These are phyloP conservation scores for Cordyceps farinosa DNA, from an alignment of 2,329 filamentous ascomycete genomes.

Conservation along the genomic window DNA sequence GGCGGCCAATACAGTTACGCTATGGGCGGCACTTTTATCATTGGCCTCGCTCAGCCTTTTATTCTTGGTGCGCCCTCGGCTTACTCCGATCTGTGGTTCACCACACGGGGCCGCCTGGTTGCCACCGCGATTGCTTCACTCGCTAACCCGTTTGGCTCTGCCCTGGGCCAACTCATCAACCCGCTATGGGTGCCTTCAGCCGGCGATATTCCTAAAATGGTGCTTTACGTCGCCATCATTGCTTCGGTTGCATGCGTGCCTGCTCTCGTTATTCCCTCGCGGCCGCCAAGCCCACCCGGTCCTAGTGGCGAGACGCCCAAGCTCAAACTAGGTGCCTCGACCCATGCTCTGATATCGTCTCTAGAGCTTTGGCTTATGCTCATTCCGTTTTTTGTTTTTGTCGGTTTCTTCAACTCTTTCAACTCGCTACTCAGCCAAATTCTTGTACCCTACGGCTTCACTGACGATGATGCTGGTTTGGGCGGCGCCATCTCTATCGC, in stretches of 20 bases:
- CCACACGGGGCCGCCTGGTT: conserved; percentile 73
- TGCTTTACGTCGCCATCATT: conserved; percentile 81
- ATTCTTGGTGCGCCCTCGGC: conserved; percentile 83
- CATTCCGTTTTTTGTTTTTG: conserved; percentile 77
- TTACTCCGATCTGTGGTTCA: conserved; percentile 96
- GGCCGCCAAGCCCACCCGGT: conserved; percentile 73
- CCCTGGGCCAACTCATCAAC: conserved; percentile 80
- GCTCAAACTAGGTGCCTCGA: conserved; percentile 48
- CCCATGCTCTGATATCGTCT: conserved; percentile 52
- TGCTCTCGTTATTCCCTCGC: conserved; percentile 74
- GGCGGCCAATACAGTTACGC: conserved; percentile 66
- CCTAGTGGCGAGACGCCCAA: conserved; percentile 62
- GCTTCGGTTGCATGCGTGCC: conserved; percentile 58
- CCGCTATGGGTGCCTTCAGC: conserved; percentile 68
- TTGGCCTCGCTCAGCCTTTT: conserved; percentile 87
- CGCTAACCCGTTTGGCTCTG: conserved; percentile 86
- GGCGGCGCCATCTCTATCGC: conserved; percentile 86
- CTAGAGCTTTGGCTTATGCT: conserved; percentile 79
- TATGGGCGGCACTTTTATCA: conserved; percentile 89
- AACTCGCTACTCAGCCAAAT: conserved; percentile 89
- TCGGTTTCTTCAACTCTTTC: conserved; percentile 90
- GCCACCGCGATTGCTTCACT: conserved; percentile 82
- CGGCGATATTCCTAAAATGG: conserved; percentile 70
- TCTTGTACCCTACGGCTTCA: conserved; percentile 79
- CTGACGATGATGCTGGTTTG: conserved; percentile 80